A percentile compares a stretch with the other conserved stretches of the same genome.
Evolutionary conservation across 2,329 filamentous ascomycete genomes (phyloP).

Genomic region (Colletotrichum truncatum): DNA sequence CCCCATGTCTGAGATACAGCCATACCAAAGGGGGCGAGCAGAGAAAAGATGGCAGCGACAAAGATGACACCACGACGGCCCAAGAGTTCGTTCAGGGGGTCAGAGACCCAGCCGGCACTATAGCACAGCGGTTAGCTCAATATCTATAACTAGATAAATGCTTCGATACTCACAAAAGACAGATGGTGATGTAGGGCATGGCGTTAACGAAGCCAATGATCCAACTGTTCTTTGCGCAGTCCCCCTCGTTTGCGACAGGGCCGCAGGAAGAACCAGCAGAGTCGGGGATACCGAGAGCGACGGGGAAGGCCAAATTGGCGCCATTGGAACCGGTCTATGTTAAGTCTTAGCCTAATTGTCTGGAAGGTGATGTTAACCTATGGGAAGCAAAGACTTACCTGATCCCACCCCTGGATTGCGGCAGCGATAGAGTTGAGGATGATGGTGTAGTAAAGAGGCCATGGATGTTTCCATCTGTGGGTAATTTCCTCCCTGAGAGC

Average conservation of each 20-base stretch:
- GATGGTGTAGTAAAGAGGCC: slow-evolving; percentile 58
- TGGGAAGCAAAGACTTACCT: slow-evolving; percentile 37
- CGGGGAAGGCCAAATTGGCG: slow-evolving; percentile 56
- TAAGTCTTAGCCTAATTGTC: background rate
- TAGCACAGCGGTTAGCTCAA: background rate
- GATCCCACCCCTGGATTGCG: slow-evolving; percentile 59
- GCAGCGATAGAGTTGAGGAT: slow-evolving; percentile 62
- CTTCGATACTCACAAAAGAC: slow-evolving; percentile 46
- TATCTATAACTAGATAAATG: slow-evolving; percentile 5
- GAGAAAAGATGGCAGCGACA: slow-evolving; percentile 68
- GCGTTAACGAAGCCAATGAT: slow-evolving; percentile 69
- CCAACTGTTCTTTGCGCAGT: slow-evolving; percentile 61
- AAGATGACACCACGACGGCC: slow-evolving; percentile 74
- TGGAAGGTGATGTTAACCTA: background rate
- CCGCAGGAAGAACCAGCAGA: slow-evolving; percentile 40
- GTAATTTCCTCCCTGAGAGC: slow-evolving; percentile 52
- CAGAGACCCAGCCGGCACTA: slow-evolving; percentile 68
- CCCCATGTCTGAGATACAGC: slow-evolving; percentile 67
- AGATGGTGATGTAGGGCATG: slow-evolving; percentile 52
- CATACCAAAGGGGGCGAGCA: slow-evolving; percentile 69
- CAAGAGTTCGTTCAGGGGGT: slow-evolving; percentile 66
- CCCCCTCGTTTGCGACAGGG: slow-evolving; percentile 44
- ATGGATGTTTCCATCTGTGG: slow-evolving; percentile 59
- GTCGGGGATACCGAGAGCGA: slow-evolving; percentile 52
- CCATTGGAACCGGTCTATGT: slow-evolving; percentile 55